Percentiles rank a stretch among this genome's conserved stretches.
These are phyloP conservation scores for Anastatica hierochuntica DNA, from an alignment of 345 rosid genomes.

Conservation along the genomic window DNA sequence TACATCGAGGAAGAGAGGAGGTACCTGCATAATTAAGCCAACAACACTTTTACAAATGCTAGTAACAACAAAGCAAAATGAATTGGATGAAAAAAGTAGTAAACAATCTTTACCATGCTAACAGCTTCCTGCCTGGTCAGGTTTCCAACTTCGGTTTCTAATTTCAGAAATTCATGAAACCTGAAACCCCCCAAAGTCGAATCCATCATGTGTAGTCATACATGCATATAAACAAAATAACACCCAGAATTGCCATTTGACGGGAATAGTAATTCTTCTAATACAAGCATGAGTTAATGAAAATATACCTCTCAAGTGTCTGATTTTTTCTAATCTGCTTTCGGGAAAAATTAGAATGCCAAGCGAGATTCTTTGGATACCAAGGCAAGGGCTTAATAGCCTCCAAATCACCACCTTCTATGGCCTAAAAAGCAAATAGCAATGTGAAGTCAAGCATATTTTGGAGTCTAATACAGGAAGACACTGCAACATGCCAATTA, in stretches of 20 bases:
- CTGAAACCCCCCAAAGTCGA: too few relatives aligned
- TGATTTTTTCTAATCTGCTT: constrained; percentile 90
- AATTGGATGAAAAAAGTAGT: not conserved
- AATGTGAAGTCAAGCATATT: too few relatives aligned
- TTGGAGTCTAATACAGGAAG: too few relatives aligned
- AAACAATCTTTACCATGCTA: constrained; percentile 89
- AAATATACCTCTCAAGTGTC: constrained; percentile 93
- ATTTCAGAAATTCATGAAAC: constrained; percentile 90
- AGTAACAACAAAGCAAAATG: not conserved
- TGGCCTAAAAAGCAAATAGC: constrained; percentile 34
- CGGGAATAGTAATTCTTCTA: too few relatives aligned
- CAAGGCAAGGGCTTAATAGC: constrained; percentile 81
- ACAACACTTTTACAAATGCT: constrained; percentile 20
- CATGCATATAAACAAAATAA: too few relatives aligned
- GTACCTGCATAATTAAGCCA: constrained; percentile 45
- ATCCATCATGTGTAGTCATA: too few relatives aligned
- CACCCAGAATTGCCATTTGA: too few relatives aligned
- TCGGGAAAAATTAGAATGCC: constrained; percentile 89
- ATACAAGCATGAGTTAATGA: too few relatives aligned
- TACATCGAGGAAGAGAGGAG: constrained; percentile 91
- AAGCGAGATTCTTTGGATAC: constrained; percentile 84
- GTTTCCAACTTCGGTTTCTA: constrained; percentile 92
- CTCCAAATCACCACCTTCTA: constrained; percentile 59
- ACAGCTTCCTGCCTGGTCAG: constrained; percentile 96
- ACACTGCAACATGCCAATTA: not conserved